Conservation (phyloP, 2,329 filamentous ascomycete genomes). For the Claviceps maximensis region DNA sequence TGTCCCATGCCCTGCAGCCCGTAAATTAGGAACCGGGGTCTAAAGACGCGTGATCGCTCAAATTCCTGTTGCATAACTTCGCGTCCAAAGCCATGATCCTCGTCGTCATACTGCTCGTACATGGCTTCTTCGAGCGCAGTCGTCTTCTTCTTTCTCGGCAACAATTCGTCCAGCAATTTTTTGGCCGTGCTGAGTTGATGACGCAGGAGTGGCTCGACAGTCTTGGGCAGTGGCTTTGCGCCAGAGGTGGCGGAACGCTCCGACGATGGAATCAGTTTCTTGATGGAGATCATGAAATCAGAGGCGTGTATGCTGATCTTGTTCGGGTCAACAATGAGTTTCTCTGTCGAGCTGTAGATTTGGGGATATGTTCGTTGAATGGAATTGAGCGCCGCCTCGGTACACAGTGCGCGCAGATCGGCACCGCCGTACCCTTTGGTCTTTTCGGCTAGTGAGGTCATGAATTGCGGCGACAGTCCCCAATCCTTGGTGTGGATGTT, state of each 20-base stretch:
- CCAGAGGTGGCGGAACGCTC: conserved; percentile 79
- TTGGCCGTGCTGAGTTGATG: conserved; percentile 59
- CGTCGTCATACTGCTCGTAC: conserved; percentile 73
- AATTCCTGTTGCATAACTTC: conserved; percentile 69
- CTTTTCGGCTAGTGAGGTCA: conserved; percentile 67
- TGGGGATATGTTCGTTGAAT: conserved; percentile 94
- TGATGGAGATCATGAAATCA: conserved; percentile 94
- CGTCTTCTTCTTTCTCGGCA: conserved; percentile 74
- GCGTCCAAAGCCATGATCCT: conserved; percentile 70
- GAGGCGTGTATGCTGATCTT: conserved; percentile 80
- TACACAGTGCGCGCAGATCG: conserved; percentile 85
- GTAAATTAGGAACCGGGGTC: conserved; percentile 72
- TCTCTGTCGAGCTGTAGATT: conserved; percentile 83
- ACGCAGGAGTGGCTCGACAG: conserved; percentile 69
- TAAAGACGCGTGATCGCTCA: conserved; percentile 75
- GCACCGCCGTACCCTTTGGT: conserved; percentile 97
- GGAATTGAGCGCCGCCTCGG: conserved; percentile 87
- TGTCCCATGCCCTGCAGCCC: conserved; percentile 90
- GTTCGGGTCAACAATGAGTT: conserved; percentile 73
- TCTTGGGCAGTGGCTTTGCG: conserved; percentile 65
- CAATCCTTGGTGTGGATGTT: conserved; percentile 93
- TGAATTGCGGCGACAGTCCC: conserved; percentile 71
- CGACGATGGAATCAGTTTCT: conserved; percentile 91
- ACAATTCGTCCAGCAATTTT: conserved; percentile 54
- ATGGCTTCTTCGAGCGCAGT: conserved; percentile 91